These are phyloP conservation scores for Gastrolobium bilobum DNA, from an alignment of 306 rosid species.

Conservation along the genomic window DNA sequence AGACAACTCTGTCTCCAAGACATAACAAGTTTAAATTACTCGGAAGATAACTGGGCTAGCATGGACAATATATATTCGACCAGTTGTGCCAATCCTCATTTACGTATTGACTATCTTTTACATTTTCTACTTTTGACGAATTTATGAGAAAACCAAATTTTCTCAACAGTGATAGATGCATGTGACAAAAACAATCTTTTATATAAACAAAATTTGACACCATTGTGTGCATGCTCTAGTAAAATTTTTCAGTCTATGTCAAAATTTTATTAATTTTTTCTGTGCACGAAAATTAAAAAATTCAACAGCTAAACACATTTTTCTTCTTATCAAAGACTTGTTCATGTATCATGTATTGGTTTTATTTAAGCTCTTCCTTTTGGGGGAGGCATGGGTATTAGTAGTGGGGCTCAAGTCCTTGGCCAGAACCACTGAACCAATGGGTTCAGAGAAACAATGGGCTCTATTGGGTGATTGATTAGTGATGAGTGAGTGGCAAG, in stretches of 20 bases:
- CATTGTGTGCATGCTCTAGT: not conserved
- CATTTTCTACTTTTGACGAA: not conserved
- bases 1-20: no score
- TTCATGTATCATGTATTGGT: not conserved
- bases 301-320: not conserved
- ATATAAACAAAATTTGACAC: no score
- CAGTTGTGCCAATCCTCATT: no score
- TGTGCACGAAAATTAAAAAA: not conserved
- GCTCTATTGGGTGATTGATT: slow-evolving; percentile 41
- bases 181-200: not conserved
- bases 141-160: not conserved
- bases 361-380: not conserved
- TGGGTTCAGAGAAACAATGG: slow-evolving; percentile 44
- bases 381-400: slow-evolving; percentile 32
- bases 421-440: not conserved
- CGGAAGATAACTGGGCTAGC: no score
- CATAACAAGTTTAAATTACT: no score
- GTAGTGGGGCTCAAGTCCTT: slow-evolving; percentile 43
- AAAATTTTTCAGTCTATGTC: not conserved
- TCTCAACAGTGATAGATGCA: not conserved
- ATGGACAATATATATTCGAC: no score
- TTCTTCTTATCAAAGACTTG: not conserved
- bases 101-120: slow-evolving; percentile 25
- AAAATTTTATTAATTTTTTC: slow-evolving; percentile 1
- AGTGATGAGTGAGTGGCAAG: slow-evolving; percentile 40